Evolutionary conservation across 805 yeast species (phyloP).

Genomic region (Maudiozyma bulderi): DNA sequence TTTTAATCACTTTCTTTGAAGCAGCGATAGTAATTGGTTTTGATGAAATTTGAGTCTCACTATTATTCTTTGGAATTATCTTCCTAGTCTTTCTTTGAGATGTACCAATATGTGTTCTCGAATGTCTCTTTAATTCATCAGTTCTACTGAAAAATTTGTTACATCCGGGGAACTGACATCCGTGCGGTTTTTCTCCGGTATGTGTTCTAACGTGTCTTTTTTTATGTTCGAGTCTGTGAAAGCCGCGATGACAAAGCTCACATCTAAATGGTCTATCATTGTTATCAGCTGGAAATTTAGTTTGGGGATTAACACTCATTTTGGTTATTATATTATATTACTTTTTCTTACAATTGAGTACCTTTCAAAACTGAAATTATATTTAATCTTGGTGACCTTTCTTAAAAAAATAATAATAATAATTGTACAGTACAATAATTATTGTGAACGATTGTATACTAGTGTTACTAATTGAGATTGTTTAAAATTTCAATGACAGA

Average conservation of each 20-base stretch:
- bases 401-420: neutral
- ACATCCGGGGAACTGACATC: constrained; percentile 65
- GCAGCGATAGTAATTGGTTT: neutral
- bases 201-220: constrained; percentile 73
- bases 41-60: neutral
- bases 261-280: constrained; percentile 66
- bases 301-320: neutral
- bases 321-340: neutral
- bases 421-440: neutral
- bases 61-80: neutral
- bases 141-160: constrained; percentile 57
- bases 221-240: constrained; percentile 68
- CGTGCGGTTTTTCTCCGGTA: constrained; percentile 75
- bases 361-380: neutral
- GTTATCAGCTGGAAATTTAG: constrained; percentile 7
- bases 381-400: neutral
- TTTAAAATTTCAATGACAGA: neutral
- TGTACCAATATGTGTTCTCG: constrained; percentile 48
- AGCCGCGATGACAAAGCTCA: constrained; percentile 56
- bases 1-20: neutral
- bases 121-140: constrained; percentile 67
- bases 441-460: neutral
- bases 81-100: constrained; percentile 7
- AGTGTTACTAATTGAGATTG: neutral
- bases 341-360: neutral